phyloP scores from a whole-genome alignment of 164 flowering plant species.

The Sextonia rubra region DNA sequence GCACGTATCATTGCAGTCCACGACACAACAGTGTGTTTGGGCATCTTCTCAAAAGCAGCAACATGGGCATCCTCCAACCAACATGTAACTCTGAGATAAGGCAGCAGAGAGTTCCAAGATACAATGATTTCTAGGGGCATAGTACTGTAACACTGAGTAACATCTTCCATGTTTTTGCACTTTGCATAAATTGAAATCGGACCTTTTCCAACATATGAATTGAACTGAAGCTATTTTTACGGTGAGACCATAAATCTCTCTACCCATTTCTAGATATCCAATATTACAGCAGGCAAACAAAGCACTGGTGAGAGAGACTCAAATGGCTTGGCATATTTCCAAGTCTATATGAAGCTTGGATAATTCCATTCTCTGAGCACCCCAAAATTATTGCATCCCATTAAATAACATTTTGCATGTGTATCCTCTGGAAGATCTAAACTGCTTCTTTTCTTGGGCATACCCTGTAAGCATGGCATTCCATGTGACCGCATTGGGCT shows the following conservation, averaged over 20 bases:
- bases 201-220: slow-evolving; percentile 34
- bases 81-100: slow-evolving; percentile 28
- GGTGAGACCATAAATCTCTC: slow-evolving; percentile 31
- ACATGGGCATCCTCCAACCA: slow-evolving; percentile 36
- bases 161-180: slow-evolving; percentile 31
- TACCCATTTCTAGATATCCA: slow-evolving; percentile 31
- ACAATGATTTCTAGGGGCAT: slow-evolving; percentile 27
- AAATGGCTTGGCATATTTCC: slow-evolving; percentile 37
- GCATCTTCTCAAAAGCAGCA: slow-evolving; percentile 34
- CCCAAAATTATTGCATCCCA: too few species aligned
- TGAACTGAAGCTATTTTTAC: slow-evolving; percentile 27
- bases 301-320: slow-evolving; percentile 35
- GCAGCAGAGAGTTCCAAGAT: slow-evolving; percentile 40
- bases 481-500: too few species aligned
- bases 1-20: slow-evolving; percentile 50
- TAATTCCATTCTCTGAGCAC: too few species aligned
- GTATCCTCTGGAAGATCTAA: too few species aligned
- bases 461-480: too few species aligned
- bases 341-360: too few species aligned
- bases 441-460: too few species aligned
- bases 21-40: slow-evolving; percentile 34
- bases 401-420: too few species aligned
- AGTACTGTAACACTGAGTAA: slow-evolving; percentile 26
- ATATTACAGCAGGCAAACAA: slow-evolving; percentile 36
- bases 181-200: slow-evolving; percentile 42